These are phyloP conservation scores for Pseudogymnoascus verrucosus DNA, from an alignment of 2,329 filamentous ascomycete species.

Conservation along the genomic window DNA sequence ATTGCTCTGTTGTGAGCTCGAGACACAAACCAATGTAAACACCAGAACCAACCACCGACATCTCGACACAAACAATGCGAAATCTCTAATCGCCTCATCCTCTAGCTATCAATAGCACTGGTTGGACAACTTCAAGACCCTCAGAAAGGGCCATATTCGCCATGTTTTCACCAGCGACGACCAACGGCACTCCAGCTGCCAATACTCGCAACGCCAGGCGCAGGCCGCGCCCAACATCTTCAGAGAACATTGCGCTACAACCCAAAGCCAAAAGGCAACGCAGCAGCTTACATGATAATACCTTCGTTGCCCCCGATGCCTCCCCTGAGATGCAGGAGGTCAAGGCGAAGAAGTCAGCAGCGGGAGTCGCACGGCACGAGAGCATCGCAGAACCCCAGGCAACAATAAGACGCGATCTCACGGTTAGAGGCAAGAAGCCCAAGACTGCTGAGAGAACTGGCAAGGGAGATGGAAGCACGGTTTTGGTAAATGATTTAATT, in stretches of 20 bases:
- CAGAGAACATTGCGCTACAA: conserved; percentile 45
- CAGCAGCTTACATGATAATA: conserved; percentile 49
- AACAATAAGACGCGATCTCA: conserved; percentile 40
- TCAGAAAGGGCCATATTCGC: not conserved
- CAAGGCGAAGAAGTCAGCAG: conserved; percentile 40
- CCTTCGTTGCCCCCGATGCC: conserved; percentile 43
- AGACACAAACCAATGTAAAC: conserved; percentile 9
- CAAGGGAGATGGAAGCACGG: conserved; percentile 60
- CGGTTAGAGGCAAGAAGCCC: conserved; percentile 53
- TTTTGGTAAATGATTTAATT: conserved; percentile 45
- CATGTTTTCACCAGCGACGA: conserved; percentile 51
- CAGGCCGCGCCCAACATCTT: conserved; percentile 50
- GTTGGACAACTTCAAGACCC: not conserved
- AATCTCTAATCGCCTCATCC: not conserved
- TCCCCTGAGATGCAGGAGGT: conserved; percentile 48
- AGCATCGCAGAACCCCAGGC: conserved; percentile 16
- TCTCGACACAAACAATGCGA: conserved; percentile 6
- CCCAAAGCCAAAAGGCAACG: conserved; percentile 59
- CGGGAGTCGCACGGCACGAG: conserved; percentile 31
- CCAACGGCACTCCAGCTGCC: conserved; percentile 44
- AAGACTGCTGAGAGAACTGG: conserved; percentile 57
- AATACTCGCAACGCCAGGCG: conserved; percentile 50
- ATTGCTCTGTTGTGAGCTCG: not conserved
- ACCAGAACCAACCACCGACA: conserved; percentile 5
- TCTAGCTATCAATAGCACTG: conserved; percentile 4